Percentiles rank a stretch among this genome's conserved stretches.
phyloP scores from a whole-genome alignment of 1,284 basidiomycete species.

The Taiwanofungus camphoratus region DNA sequence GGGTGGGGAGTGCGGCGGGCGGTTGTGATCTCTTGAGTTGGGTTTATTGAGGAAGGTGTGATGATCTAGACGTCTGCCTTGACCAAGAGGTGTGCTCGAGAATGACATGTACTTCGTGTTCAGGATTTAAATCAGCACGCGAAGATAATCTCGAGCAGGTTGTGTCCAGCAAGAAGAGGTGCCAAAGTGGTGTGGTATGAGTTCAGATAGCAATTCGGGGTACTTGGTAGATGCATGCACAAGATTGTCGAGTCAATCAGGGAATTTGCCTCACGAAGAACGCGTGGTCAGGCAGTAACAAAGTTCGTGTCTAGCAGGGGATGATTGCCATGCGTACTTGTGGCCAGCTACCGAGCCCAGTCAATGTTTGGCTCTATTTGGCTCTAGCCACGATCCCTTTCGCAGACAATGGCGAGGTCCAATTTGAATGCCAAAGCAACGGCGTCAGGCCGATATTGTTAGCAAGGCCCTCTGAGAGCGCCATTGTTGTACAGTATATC shows the following conservation, averaged over 20 bases:
- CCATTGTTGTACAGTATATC: background rate
- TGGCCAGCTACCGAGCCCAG: conserved; percentile 3
- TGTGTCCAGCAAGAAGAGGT: conserved; percentile 5
- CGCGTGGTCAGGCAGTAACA: conserved; percentile 6
- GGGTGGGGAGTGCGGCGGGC: conserved; percentile 30
- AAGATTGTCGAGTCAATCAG: background rate
- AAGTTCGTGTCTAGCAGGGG: background rate
- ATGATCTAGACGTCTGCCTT: conserved; percentile 79
- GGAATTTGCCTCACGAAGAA: conserved; percentile 9
- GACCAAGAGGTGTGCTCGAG: conserved; percentile 72
- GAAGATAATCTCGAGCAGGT: conserved; percentile 8
- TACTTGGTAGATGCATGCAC: conserved; percentile 9
- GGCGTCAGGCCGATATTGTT: no score
- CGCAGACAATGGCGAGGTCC: conserved; percentile 1
- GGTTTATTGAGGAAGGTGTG: conserved; percentile 67
- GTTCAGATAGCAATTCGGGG: background rate
- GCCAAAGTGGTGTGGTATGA: conserved; percentile 1
- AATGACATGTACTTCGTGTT: conserved; percentile 65
- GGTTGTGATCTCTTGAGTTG: conserved; percentile 18
- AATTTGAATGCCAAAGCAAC: no score
- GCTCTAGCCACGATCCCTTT: background rate
- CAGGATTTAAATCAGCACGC: conserved; percentile 6
- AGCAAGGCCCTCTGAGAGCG: conserved; percentile 1
- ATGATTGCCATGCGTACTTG: background rate
- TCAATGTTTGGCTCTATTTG: conserved; percentile 11